A percentile compares a stretch with the other conserved stretches of the same genome.
phyloP scores from a whole-genome alignment of 192 early-diverging fungal species.

The Pilobolus umbonatus region DNA sequence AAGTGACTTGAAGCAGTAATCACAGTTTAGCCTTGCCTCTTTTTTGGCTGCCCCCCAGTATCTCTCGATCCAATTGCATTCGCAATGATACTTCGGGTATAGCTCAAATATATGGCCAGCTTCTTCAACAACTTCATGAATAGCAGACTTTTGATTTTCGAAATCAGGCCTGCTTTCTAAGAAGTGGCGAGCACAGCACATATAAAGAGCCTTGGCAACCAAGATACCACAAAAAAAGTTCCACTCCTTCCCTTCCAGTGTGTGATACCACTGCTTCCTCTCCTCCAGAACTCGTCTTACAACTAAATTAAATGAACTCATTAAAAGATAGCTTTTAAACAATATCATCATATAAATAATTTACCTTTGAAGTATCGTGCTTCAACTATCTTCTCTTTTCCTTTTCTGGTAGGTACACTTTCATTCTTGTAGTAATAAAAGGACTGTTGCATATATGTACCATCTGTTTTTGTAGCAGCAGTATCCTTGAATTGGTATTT shows the following conservation, averaged over 20 bases:
- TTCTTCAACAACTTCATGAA: constrained; percentile 12
- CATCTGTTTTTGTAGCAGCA: not conserved
- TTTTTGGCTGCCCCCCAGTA: constrained; percentile 14
- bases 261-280: not conserved
- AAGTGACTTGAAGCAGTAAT: constrained; percentile 13
- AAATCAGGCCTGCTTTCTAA: constrained; percentile 13
- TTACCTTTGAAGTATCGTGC: too few species aligned
- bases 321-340: not conserved
- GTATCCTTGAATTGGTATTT: constrained; percentile 9
- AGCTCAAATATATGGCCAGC: constrained; percentile 11
- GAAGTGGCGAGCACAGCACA: constrained; percentile 14
- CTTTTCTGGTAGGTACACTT: too few species aligned
- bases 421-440: too few species aligned
- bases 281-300: not conserved
- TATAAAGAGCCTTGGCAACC: not conserved
- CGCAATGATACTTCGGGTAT: constrained; percentile 23
- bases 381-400: too few species aligned
- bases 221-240: not conserved
- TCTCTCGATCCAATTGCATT: constrained; percentile 22
- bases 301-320: not conserved
- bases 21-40: not conserved
- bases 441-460: not conserved
- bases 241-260: not conserved
- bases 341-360: not conserved
- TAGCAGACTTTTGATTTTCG: not conserved